phyloP scores from a whole-genome alignment of 1,284 basidiomycete genomes.

The Gomphus sp. region DNA sequence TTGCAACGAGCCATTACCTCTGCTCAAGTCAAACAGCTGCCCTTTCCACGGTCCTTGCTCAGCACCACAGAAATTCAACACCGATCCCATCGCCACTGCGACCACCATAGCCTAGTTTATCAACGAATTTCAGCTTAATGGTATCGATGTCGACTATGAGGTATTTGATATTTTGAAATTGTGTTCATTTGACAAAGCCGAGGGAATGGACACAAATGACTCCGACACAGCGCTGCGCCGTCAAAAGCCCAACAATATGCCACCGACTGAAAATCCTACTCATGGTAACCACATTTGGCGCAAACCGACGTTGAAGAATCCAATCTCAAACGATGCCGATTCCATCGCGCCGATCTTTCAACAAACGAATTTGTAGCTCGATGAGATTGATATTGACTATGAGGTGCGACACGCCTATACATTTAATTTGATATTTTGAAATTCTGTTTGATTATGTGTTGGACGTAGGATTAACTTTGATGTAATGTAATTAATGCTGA shows the following conservation, averaged over 20 bases:
- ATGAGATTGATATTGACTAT: conserved; percentile 50
- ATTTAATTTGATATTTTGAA: background rate
- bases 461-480: conserved; percentile 35
- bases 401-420: background rate
- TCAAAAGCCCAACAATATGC: conserved; percentile 42
- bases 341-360: conserved; percentile 36
- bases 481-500: conserved; percentile 33
- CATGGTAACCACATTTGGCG: conserved; percentile 49
- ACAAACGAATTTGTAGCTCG: conserved; percentile 36
- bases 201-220: conserved; percentile 35
- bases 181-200: no score
- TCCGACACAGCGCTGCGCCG: conserved; percentile 29
- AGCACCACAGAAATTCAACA: no score
- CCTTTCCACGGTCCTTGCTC: no score
- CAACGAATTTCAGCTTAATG: no score
- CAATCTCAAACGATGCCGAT: conserved; percentile 29
- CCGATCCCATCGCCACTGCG: no score
- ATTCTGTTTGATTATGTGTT: background rate
- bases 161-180: no score
- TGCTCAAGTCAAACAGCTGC: no score
- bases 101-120: no score
- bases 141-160: no score
- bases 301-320: conserved; percentile 43
- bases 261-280: conserved; percentile 47
- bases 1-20: no score